phyloP scores from a whole-genome alignment of 352 stramenopile genomes.

The Globisporangium cystogenes region DNA sequence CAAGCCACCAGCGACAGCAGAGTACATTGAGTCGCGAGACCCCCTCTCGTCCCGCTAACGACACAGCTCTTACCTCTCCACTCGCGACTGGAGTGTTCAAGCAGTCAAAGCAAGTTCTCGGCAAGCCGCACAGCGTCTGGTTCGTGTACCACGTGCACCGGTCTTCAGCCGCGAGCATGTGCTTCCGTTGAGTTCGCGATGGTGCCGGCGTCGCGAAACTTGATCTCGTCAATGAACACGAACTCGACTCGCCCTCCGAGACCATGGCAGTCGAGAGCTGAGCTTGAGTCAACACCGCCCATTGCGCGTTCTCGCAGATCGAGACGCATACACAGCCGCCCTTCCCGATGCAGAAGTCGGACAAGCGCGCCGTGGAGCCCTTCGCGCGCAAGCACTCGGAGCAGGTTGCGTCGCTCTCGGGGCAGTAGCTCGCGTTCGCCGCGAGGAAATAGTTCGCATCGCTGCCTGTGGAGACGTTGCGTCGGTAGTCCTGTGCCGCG shows the following conservation, averaged over 20 bases:
- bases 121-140: constrained; percentile 19
- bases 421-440: constrained; percentile 20
- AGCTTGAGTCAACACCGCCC: constrained; percentile 13
- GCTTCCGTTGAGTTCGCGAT: constrained; percentile 14
- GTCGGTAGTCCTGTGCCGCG: constrained; percentile 18
- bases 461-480: background rate
- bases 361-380: constrained; percentile 4
- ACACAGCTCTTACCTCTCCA: constrained; percentile 7
- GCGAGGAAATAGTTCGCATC: constrained; percentile 16
- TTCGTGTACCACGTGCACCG: constrained; percentile 30
- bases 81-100: constrained; percentile 21
- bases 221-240: background rate
- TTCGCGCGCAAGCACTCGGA: constrained; percentile 4
- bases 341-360: constrained; percentile 18
- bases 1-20: background rate
- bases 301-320: constrained; percentile 26
- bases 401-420: constrained; percentile 12
- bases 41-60: background rate
- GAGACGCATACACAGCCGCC: constrained; percentile 29
- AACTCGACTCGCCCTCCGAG: constrained; percentile 11
- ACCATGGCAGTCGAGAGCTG: constrained; percentile 13
- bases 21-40: no score
- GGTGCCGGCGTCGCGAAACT: background rate
- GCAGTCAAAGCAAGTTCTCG: constrained; percentile 33
- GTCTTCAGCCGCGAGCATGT: constrained; percentile 20